Percentiles rank a stretch among this genome's conserved stretches.
These are phyloP conservation scores for Barbatosphaeria neglecta DNA, from an alignment of 495 filamentous ascomycete genomes.

Conservation along the genomic window DNA sequence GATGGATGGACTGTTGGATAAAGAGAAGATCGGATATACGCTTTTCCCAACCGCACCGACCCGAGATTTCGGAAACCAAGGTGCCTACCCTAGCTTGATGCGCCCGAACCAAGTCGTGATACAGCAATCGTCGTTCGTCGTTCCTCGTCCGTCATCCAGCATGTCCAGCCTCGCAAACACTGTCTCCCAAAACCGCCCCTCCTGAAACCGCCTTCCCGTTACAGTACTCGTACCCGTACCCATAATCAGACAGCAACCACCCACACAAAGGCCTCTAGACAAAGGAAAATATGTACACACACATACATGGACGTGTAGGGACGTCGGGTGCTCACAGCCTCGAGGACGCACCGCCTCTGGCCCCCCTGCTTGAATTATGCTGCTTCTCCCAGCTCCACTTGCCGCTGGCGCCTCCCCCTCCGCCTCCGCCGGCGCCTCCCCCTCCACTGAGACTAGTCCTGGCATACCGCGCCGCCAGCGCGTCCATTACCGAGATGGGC, in stretches of 20 bases:
- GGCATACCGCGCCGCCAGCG: not conserved
- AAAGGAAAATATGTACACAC: not conserved
- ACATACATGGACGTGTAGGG: not conserved
- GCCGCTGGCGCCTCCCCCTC: not conserved
- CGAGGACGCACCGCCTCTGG: not conserved
- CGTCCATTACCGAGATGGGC: constrained; percentile 15
- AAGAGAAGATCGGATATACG: no score
- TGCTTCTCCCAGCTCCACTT: constrained; percentile 3
- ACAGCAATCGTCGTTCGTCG: no score
- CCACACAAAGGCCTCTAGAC: not conserved
- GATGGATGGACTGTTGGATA: no score
- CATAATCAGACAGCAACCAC: not conserved
- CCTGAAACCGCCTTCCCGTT: not conserved
- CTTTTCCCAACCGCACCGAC: no score
- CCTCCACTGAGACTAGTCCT: not conserved
- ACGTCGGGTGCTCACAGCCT: not conserved
- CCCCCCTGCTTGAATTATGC: not conserved
- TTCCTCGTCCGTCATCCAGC: no score
- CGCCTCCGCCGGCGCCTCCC: no score
- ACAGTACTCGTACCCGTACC: not conserved
- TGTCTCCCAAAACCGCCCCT: no score
- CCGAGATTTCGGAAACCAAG: no score
- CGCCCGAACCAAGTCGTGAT: no score
- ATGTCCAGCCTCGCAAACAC: no score
- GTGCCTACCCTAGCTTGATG: no score